Percentiles rank a stretch among this genome's conserved stretches.
Evolutionary conservation across 306 rosid species (phyloP).

Genomic region (Trichosanthes cucumerina): DNA sequence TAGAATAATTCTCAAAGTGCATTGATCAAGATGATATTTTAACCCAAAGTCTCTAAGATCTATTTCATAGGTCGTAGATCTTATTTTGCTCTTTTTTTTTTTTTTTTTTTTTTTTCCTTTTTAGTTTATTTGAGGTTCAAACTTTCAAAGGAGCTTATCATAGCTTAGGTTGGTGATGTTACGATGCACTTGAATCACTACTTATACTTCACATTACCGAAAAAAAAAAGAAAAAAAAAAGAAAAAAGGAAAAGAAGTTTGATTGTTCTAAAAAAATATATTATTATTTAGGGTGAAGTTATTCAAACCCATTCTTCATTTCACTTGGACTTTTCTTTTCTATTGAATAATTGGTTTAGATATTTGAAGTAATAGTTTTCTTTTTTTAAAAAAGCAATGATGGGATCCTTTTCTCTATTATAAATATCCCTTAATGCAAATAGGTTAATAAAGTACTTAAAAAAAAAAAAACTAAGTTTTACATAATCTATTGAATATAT

Average conservation of each 20-base stretch:
- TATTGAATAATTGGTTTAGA: not conserved
- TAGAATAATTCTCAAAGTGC: too few species aligned
- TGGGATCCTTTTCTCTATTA: not conserved
- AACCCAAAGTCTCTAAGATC: not conserved
- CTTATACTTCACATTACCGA: not conserved
- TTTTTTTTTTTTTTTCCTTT: too few species aligned
- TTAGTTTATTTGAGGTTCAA: not conserved
- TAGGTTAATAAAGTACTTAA: not conserved
- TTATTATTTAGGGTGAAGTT: not conserved
- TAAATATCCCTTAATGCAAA: not conserved
- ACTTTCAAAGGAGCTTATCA: not conserved
- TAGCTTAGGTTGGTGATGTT: not conserved
- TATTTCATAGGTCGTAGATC: not conserved
- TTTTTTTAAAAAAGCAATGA: not conserved
- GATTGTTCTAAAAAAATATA: not conserved
- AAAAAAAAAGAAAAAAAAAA: too few species aligned
- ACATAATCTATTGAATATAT: not conserved
- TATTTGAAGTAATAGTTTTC: not conserved
- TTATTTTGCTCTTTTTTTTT: too few species aligned
- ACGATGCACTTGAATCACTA: not conserved
- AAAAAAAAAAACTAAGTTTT: not conserved
- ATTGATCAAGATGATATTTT: too few species aligned
- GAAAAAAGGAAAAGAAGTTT: not conserved
- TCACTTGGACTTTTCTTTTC: not conserved
- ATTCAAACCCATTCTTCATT: not conserved